Base-by-base conservation (phyloP, 2,329 filamentous ascomycete genomes). In the Neospermospora avenae region DNA sequence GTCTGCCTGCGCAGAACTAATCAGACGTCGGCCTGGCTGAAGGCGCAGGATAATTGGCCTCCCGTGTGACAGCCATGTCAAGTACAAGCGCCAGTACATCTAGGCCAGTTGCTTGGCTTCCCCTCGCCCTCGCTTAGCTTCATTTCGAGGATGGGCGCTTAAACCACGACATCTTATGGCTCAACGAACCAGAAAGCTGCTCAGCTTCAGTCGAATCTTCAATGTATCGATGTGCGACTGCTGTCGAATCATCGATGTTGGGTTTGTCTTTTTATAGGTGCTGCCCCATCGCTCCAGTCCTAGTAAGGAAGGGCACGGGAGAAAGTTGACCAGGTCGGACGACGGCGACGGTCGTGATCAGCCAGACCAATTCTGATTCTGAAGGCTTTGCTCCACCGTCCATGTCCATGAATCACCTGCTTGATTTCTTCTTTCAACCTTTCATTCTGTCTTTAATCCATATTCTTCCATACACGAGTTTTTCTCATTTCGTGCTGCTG, bases 201-300 rank as follows among this genome's bases (percentile, higher is more conserved):
- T 65, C 28, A 58, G 57, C 48, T 53, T 24, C 31, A 57, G 54
- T 46, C 52, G 55, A 64, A 55, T 24, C 34, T 59, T 57, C 35
- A 64, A 62, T 63, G 53, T 57, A 54, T 59, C 54, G 31, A 59
- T 48, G 55, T 58, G 67, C 65, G 61, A 68, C 61, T 68, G 67
- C 61, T 22, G 54, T 65, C 70, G 68, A 70, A 71, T 72, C 58
- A 67, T 45, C 20, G 41, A 35, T n/a, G 25, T 8, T 49, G 42
- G 11, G 8, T 20, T n/a, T 28, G 28, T 59, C 52, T 63, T 64
- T 64, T 66, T 65, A 59, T 66, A 57, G 63, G 56, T 59, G 34
- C 55, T 48, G 48, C 28, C 16, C 10, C 45, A 55, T n/a, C 14
- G 18, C 51, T 54, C 61, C 60, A 58, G 58, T 8, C 16, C 18